Base-by-base conservation (phyloP, 2,329 filamentous ascomycete genomes). In the Aspergillus viridinutans region DNA sequence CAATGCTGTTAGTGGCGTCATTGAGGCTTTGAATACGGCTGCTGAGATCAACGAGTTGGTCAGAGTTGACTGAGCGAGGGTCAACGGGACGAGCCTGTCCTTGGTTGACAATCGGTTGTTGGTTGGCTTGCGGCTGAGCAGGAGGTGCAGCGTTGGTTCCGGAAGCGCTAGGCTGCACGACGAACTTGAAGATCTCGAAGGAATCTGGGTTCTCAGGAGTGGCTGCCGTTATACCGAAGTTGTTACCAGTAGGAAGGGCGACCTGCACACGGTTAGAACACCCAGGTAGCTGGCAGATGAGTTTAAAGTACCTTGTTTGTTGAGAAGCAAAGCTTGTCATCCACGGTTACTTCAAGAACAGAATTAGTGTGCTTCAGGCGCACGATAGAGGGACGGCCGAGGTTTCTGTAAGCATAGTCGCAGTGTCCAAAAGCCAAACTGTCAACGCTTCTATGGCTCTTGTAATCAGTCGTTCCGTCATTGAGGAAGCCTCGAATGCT, bases 401-500 rank as follows among this genome's bases (percentile, higher is more conserved):
- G 82, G 75, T 99, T 99, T 64, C 94, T 89, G 80, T 97, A 99
- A 49, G 85, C 76, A 73, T 94, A 94, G 68, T 88, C 84, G 80
- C 94, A 99, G 76, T 96, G 91, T 14, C 92, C 94, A 72, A 99
- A 99, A 17, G 93, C 90, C 53, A 97, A 82, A 65, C 84, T 86
- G 75, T 97, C 92, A 17, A 96, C 85, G 67, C 85, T 88, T 64
- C 85, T 81, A 65, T 92, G 88, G 56, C 82, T 81, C 69, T 86
- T 87, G 80, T 88, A 97, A 73, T 96, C 90, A 64, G 83, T 86
- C 40, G 80, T 84, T 50, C 92, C 93, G 73, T 97, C 94, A 76
- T 97, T 99, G 63, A 99, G 78, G 79, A 97, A 99, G 20, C 90
- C 94, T 58, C 94, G 85, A 62, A 99, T 81, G 75, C 88, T 92